Evolutionary conservation across 257 asterid species (phyloP).

Genomic region (Salvia hispanica): DNA sequence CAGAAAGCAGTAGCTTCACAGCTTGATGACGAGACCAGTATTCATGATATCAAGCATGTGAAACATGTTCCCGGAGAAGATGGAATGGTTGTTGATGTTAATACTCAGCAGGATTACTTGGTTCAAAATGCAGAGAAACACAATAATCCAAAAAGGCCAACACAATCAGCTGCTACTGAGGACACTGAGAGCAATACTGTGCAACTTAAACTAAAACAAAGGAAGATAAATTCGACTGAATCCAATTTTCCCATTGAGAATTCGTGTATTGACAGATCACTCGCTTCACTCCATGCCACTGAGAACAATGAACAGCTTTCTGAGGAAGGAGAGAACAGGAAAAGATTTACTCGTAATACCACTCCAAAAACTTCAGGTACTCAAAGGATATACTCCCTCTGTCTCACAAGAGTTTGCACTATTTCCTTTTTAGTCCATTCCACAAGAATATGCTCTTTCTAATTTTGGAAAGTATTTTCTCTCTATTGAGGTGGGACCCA

Average conservation of each 20-base stretch:
- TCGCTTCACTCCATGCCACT: conserved; percentile 9
- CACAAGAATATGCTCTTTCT: no score
- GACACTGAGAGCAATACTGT: conserved; percentile 30
- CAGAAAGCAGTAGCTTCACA: conserved; percentile 22
- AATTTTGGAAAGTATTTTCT: no score
- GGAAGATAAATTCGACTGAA: conserved; percentile 25
- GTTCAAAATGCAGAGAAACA: conserved; percentile 26
- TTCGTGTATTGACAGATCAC: conserved; percentile 19
- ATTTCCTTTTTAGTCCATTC: no score
- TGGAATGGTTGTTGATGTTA: conserved; percentile 19
- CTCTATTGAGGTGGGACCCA: no score
- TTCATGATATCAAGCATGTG: background rate
- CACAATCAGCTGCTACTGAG: conserved; percentile 38
- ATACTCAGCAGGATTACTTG: conserved; percentile 6
- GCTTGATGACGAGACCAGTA: conserved; percentile 18
- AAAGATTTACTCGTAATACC: conserved; percentile 26
- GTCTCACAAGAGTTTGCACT: no score
- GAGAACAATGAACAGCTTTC: conserved; percentile 5
- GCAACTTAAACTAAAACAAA: conserved; percentile 27
- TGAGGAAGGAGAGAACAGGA: conserved; percentile 27
- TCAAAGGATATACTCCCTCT: background rate
- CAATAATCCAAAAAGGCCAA: conserved; percentile 35
- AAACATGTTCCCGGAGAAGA: conserved; percentile 19
- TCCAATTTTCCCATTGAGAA: conserved; percentile 19
- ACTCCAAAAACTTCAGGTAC: conserved; percentile 46